Evolutionary conservation across 352 stramenopile genomes (phyloP).

Genomic region (Hyaloperonospora arabidopsidis): DNA sequence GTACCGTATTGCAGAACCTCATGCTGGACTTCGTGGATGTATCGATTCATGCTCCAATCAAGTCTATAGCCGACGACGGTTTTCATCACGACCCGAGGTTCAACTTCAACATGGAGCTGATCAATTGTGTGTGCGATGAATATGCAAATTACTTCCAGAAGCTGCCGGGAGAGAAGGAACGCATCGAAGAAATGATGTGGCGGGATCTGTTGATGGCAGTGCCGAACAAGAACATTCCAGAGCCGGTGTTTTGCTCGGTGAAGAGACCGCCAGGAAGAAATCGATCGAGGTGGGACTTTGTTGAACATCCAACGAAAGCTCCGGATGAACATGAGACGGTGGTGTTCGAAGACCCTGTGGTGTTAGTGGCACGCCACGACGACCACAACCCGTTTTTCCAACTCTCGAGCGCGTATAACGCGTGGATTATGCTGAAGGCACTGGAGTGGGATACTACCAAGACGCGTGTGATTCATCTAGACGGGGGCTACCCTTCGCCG

Average conservation of each 20-base stretch:
- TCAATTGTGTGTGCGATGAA: conserved; percentile 28
- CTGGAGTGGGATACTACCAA: conserved; percentile 27
- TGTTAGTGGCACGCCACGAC: conserved; percentile 36
- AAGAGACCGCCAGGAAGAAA: neutral
- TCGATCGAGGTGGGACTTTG: conserved; percentile 26
- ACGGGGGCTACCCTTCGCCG: conserved; percentile 33
- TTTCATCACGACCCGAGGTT: conserved; percentile 29
- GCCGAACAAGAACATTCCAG: conserved; percentile 2
- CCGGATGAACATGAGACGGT: conserved; percentile 20
- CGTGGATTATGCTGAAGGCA: conserved; percentile 33
- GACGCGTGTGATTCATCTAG: conserved; percentile 40
- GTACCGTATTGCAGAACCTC: conserved; percentile 39
- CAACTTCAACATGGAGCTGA: conserved; percentile 19
- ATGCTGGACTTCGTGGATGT: conserved; percentile 38
- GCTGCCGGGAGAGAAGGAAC: conserved; percentile 14
- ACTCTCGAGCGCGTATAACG: conserved; percentile 33
- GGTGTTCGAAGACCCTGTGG: conserved; percentile 24
- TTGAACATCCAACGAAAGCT: conserved; percentile 17
- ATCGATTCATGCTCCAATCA: conserved; percentile 27
- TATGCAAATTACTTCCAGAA: conserved; percentile 23
- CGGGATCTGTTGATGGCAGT: conserved; percentile 8
- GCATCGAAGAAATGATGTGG: conserved; percentile 27
- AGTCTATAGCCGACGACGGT: conserved; percentile 24
- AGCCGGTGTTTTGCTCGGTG: conserved; percentile 13
- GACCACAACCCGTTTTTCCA: conserved; percentile 58